Conservation (phyloP, 371 early-diverging fungal genomes). For the Conidiobolus incongruus region DNA sequence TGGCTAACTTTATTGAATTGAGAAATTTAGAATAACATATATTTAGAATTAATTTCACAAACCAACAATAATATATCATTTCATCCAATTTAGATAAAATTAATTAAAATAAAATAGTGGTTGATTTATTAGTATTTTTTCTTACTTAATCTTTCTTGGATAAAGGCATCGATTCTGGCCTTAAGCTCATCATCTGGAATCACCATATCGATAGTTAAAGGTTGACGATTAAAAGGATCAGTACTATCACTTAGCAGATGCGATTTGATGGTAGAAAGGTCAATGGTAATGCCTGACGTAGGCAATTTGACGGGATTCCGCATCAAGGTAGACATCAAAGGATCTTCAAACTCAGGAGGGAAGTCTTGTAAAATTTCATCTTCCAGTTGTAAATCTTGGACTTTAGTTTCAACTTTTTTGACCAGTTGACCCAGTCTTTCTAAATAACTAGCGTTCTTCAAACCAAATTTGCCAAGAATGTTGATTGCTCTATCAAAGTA, state of each 20-base stretch:
- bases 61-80: no score
- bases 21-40: no score
- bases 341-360: slow-evolving; percentile 89
- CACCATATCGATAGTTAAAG: slow-evolving; percentile 57
- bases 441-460: slow-evolving; percentile 38
- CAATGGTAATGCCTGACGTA: slow-evolving; percentile 65
- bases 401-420: slow-evolving; percentile 26
- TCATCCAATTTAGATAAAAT: no score
- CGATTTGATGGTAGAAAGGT: slow-evolving; percentile 81
- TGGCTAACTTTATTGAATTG: no score
- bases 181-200: slow-evolving; percentile 15
- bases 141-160: neutral
- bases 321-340: slow-evolving; percentile 81
- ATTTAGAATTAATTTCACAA: no score
- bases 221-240: slow-evolving; percentile 91
- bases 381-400: slow-evolving; percentile 24
- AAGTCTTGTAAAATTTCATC: slow-evolving; percentile 71
- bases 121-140: no score
- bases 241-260: slow-evolving; percentile 81
- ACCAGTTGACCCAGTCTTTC: slow-evolving; percentile 31
- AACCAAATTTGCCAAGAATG: slow-evolving; percentile 32
- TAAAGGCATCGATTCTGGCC: neutral
- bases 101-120: no score
- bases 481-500: slow-evolving; percentile 49
- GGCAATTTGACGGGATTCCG: slow-evolving; percentile 93